Percentiles rank a stretch among this genome's conserved stretches.
Evolutionary conservation across 371 early-diverging fungal genomes (phyloP).

Genomic region (Mortierella sp.): DNA sequence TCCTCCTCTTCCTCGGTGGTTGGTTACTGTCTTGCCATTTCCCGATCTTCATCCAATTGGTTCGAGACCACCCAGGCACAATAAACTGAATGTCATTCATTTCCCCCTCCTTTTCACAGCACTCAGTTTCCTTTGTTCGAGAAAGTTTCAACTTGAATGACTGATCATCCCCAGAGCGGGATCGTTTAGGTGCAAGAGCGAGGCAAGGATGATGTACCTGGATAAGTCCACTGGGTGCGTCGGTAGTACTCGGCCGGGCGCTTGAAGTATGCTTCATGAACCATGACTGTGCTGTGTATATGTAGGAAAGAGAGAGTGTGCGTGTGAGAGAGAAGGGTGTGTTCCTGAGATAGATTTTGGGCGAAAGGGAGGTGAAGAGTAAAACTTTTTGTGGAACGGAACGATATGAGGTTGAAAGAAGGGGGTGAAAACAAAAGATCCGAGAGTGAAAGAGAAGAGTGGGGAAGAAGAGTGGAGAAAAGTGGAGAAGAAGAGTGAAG

Average conservation of each 20-base stretch:
- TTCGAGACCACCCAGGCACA: too few species aligned
- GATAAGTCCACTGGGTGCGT: conserved; percentile 50
- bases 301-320: neutral
- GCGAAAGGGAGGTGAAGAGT: neutral
- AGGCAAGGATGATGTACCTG: conserved; percentile 28
- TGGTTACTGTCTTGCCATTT: neutral
- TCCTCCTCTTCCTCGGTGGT: neutral
- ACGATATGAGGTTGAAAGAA: neutral
- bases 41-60: neutral
- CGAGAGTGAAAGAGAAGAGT: neutral
- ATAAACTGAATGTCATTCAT: neutral
- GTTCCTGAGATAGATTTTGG: neutral
- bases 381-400: neutral
- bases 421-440: neutral
- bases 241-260: conserved; percentile 48
- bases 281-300: conserved; percentile 2
- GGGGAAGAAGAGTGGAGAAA: neutral
- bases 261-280: conserved; percentile 35
- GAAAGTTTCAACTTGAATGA: neutral
- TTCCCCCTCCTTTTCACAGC: neutral
- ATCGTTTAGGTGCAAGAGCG: neutral
- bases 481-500: conserved; percentile 10
- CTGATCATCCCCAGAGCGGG: neutral
- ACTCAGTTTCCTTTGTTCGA: too few species aligned
- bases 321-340: neutral